Base-by-base conservation (phyloP, 345 rosid species). In the Moricandia arvensis region DNA sequence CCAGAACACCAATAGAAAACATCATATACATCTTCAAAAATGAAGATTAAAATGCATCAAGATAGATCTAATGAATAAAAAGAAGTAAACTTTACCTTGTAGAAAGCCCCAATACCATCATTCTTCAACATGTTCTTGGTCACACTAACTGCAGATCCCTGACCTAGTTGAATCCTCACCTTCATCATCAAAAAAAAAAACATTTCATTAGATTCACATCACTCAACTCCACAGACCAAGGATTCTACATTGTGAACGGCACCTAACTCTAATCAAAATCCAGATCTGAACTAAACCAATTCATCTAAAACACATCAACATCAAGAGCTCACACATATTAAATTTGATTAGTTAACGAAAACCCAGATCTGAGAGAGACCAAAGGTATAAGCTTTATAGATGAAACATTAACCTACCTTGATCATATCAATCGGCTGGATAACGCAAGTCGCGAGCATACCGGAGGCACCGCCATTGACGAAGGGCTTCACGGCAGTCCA, bases 161-260 rank as follows among this genome's bases (percentile, higher is more conserved):
- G 99, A 59, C 99, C 99, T 83, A 95, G 73, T 73, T 95, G 99
- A 79, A 95, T 95, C 73, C 99, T 92, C 90, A 95, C 99, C 99
- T 95, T 65, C 68, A 83, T 72, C 79, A 69, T 45, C 51, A 6
- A n/a, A 18, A n/a, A 17, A 16, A 68, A 54, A 73, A 30, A 37
- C 10, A 64, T 15, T 9, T 17, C n/a, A 77, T 71, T 17, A 24
- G 5, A 70, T 34, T 71, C 55, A 65, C 59, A 71, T 18, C 59
- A 35, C 21, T 43, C 12, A 41, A 63, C 11, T 9, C 5, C 63
- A 75, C 1, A 35, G 41, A 3, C 12, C 5, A 68, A 35, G 7
- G 2, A 15, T 3, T 26, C 12, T 9, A 76, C 70, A 70, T 63
- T 63, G 18, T 3, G 63, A 29, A 21, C 24, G 24, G 24, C 24